Evolutionary conservation across 176 grass and related monocot species (phyloP).

Genomic region (Aegilops longissima): DNA sequence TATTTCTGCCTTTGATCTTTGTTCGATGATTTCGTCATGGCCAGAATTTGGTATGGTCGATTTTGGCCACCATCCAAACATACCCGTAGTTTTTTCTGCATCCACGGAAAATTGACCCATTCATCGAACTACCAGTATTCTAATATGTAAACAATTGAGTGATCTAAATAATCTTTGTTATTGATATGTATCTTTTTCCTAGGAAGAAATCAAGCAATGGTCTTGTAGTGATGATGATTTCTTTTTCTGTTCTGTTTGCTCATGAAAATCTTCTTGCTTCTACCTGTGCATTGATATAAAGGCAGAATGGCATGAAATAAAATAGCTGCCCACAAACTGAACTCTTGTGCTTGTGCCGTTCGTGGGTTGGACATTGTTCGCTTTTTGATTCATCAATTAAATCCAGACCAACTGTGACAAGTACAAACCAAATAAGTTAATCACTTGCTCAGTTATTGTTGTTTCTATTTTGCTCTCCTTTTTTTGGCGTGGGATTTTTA

Average conservation of each 20-base stretch:
- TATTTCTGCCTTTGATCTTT: neutral
- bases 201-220: neutral
- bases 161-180: neutral
- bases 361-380: neutral
- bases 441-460: neutral
- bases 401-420: neutral
- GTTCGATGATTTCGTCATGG: neutral
- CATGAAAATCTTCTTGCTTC: neutral
- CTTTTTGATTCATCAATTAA: neutral
- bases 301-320: neutral
- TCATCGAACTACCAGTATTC: neutral
- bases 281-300: neutral
- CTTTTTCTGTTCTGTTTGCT: neutral
- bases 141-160: neutral
- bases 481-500: no score
- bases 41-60: neutral
- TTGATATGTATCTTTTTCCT: neutral
- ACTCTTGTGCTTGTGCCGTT: neutral
- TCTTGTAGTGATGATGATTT: no score
- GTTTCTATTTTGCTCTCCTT: neutral
- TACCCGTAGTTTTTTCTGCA: neutral
- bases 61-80: neutral
- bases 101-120: neutral
- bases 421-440: neutral
- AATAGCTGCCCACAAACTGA: neutral